phyloP scores from a whole-genome alignment of 1,139 yeast genomes.

The Scheffersomyces segobiensis region DNA sequence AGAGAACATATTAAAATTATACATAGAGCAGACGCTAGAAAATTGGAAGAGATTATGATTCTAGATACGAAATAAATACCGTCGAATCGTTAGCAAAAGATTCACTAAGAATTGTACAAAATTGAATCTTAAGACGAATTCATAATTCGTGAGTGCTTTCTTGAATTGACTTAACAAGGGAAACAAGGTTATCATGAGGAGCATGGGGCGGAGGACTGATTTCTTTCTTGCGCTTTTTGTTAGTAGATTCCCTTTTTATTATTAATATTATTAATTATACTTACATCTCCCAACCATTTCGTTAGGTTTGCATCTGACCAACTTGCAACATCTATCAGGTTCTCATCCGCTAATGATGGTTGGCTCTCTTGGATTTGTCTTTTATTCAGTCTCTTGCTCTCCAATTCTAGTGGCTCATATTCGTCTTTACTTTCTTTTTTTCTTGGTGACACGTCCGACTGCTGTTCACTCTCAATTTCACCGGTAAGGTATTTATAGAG shows the following conservation, averaged over 20 bases:
- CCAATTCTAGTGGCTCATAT: constrained; percentile 26
- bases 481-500: constrained; percentile 26
- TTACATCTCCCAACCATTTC: constrained; percentile 33
- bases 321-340: constrained; percentile 30
- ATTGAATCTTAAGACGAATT: constrained; percentile 20
- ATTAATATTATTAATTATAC: constrained; percentile 15
- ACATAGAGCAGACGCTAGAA: background rate
- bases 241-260: constrained; percentile 23
- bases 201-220: constrained; percentile 49
- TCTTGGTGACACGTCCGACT: constrained; percentile 6
- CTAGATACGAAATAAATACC: constrained; percentile 1
- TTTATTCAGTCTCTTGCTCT: constrained; percentile 7
- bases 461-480: constrained; percentile 14
- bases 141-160: constrained; percentile 24
- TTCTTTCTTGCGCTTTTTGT: constrained; percentile 40
- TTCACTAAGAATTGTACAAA: constrained; percentile 19
- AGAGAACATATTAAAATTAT: too few species aligned
- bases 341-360: constrained; percentile 15
- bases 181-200: constrained; percentile 47
- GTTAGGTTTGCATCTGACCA: constrained; percentile 45
- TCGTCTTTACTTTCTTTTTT: constrained; percentile 10
- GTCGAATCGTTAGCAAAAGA: constrained; percentile 4
- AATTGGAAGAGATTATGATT: background rate
- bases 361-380: background rate
- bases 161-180: constrained; percentile 48